Evolutionary conservation across 2,329 filamentous ascomycete genomes (phyloP).

Genomic region (Ophiognomonia clavigignenti-juglandacearum): DNA sequence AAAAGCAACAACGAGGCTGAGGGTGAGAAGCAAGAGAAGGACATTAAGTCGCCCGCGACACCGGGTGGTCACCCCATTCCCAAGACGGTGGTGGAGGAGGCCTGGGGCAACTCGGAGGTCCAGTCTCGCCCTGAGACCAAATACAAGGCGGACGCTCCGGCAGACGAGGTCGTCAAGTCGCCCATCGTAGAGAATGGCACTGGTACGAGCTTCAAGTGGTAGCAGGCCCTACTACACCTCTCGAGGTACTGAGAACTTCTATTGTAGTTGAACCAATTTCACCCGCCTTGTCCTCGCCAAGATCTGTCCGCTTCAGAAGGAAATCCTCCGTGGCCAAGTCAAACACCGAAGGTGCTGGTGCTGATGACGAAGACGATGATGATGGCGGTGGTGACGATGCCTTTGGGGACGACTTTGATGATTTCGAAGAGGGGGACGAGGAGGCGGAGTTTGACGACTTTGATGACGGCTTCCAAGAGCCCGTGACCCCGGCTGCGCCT

Average conservation of each 20-base stretch:
- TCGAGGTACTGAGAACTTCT: conserved; percentile 25
- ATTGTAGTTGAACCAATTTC: conserved; percentile 34
- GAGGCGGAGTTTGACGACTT: conserved; percentile 64
- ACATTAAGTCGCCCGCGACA: conserved; percentile 23
- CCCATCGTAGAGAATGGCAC: conserved; percentile 25
- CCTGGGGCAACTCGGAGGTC: conserved; percentile 37
- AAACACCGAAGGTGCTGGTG: conserved; percentile 19
- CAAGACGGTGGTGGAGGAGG: conserved; percentile 50
- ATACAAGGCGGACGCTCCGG: conserved; percentile 46
- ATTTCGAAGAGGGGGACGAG: conserved; percentile 55
- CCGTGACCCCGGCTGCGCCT: conserved; percentile 44
- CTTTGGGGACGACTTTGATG: conserved; percentile 58
- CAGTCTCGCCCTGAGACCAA: conserved; percentile 40
- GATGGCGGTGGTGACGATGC: conserved; percentile 37
- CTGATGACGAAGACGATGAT: conserved; percentile 39
- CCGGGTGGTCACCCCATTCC: conserved; percentile 39
- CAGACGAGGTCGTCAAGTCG: conserved; percentile 45
- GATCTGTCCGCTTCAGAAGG: conserved; percentile 26
- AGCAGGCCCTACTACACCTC: conserved; percentile 21
- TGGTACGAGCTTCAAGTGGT: conserved; percentile 31
- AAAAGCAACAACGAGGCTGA: conserved; percentile 26
- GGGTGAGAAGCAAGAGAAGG: conserved; percentile 19
- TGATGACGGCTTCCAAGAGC: conserved; percentile 64
- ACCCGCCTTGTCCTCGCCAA: conserved; percentile 26
- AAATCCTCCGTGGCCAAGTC: conserved; percentile 23